Conservation (phyloP, 2,329 filamentous ascomycete genomes). For the Penicillium sp. region DNA sequence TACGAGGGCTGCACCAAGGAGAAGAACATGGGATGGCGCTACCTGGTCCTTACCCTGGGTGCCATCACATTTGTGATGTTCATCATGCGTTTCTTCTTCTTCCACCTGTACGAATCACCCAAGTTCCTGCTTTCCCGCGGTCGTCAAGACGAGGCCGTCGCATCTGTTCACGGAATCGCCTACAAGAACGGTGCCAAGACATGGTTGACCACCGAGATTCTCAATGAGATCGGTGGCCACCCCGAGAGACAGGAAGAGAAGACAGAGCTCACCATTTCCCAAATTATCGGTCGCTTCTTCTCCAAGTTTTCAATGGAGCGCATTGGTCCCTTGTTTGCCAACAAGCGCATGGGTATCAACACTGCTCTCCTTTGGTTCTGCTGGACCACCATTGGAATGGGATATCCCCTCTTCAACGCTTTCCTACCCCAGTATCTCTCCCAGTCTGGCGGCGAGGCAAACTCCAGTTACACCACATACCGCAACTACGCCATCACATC, state of each 20-base stretch:
- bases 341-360: constrained; percentile 49
- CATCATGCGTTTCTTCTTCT: constrained; percentile 73
- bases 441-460: constrained; percentile 59
- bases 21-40: constrained; percentile 72
- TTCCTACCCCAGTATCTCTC: constrained; percentile 84
- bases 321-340: constrained; percentile 63
- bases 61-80: constrained; percentile 76
- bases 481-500: constrained; percentile 82
- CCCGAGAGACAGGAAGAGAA: constrained; percentile 42
- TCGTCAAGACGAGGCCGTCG: constrained; percentile 75
- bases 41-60: constrained; percentile 71
- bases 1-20: constrained; percentile 48
- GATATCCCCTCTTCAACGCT: constrained; percentile 84
- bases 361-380: constrained; percentile 70
- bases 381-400: constrained; percentile 83
- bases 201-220: constrained; percentile 72
- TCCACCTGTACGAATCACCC: constrained; percentile 81
- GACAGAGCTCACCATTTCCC: constrained; percentile 39
- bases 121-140: constrained; percentile 77
- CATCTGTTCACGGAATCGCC: constrained; percentile 75
- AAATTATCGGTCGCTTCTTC: constrained; percentile 61
- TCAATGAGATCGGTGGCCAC: constrained; percentile 54
- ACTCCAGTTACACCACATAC: constrained; percentile 55
- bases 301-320: constrained; percentile 66
- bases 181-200: constrained; percentile 67